Conservation (phyloP, 805 yeast species). For the Saturnispora dispora region DNA sequence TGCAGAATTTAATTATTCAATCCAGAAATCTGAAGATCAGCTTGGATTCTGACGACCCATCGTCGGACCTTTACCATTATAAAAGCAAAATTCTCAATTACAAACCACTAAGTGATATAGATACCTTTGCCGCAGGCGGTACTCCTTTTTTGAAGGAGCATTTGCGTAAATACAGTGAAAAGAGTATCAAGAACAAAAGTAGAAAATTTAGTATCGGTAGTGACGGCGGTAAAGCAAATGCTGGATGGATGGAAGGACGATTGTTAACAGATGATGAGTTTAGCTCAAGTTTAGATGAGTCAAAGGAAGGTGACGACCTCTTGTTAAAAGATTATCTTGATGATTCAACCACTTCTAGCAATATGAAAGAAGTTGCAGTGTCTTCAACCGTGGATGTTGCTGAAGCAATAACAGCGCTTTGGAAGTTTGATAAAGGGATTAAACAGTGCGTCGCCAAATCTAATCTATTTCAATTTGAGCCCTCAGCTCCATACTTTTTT, state of each 20-base stretch:
- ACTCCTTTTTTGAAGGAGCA: slow-evolving; percentile 52
- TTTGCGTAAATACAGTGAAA: slow-evolving; percentile 51
- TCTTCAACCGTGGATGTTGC: slow-evolving; percentile 49
- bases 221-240: slow-evolving; percentile 40
- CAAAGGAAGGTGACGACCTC: slow-evolving; percentile 10
- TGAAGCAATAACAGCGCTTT: slow-evolving; percentile 54
- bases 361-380: background rate
- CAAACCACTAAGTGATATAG: slow-evolving; percentile 52
- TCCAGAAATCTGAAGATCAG: slow-evolving; percentile 58
- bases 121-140: slow-evolving; percentile 61
- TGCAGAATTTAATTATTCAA: slow-evolving; percentile 70
- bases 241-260: slow-evolving; percentile 24
- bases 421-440: slow-evolving; percentile 67
- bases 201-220: slow-evolving; percentile 44
- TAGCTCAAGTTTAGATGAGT: slow-evolving; percentile 11
- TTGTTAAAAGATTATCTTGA: slow-evolving; percentile 15
- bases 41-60: slow-evolving; percentile 55
- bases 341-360: background rate
- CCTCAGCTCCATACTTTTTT: slow-evolving; percentile 74
- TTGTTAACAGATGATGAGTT: slow-evolving; percentile 4
- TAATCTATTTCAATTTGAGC: slow-evolving; percentile 78
- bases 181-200: slow-evolving; percentile 41
- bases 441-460: slow-evolving; percentile 46
- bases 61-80: slow-evolving; percentile 35
- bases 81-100: slow-evolving; percentile 46